Evolutionary conservation across 2,329 filamentous ascomycete genomes (phyloP).

Genomic region (Ophiostoma fasciatum): DNA sequence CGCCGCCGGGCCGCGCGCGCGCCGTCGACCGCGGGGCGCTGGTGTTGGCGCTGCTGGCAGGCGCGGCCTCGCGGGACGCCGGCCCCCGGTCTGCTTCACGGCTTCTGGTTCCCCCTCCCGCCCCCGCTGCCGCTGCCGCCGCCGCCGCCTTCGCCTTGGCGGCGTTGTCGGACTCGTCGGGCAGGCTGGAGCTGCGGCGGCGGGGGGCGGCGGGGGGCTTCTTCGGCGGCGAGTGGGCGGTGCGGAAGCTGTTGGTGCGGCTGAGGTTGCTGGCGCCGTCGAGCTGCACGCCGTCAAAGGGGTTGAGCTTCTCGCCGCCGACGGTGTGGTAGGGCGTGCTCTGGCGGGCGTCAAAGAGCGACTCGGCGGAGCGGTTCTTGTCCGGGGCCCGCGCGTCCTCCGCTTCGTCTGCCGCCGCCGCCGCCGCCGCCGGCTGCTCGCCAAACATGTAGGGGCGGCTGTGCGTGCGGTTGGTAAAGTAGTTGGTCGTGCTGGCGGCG

Average conservation of each 20-base stretch:
- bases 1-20: conserved; percentile 2
- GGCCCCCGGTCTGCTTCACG: too few species aligned
- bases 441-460: not conserved
- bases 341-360: conserved; percentile 32
- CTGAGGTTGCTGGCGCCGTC: conserved; percentile 19
- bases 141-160: conserved; percentile 7
- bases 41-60: conserved; percentile 1
- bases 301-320: conserved; percentile 43
- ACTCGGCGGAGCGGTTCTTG: conserved; percentile 21
- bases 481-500: conserved; percentile 32
- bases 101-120: too few species aligned
- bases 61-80: not conserved
- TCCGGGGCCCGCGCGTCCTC: conserved; percentile 23
- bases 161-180: conserved; percentile 17
- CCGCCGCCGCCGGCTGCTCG: not conserved
- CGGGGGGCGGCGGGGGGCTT: too few species aligned
- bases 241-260: conserved; percentile 31
- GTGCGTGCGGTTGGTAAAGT: conserved; percentile 24
- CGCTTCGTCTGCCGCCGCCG: conserved; percentile 13
- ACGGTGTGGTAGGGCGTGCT: conserved; percentile 42
- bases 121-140: not conserved
- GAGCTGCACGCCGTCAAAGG: conserved; percentile 29
- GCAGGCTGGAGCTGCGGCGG: conserved; percentile 19
- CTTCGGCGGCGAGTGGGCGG: conserved; percentile 13
- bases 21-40: conserved; percentile 1